These are phyloP conservation scores for Picochlorum sp. DNA, from an alignment of 139 green algal species.

Conservation along the genomic window DNA sequence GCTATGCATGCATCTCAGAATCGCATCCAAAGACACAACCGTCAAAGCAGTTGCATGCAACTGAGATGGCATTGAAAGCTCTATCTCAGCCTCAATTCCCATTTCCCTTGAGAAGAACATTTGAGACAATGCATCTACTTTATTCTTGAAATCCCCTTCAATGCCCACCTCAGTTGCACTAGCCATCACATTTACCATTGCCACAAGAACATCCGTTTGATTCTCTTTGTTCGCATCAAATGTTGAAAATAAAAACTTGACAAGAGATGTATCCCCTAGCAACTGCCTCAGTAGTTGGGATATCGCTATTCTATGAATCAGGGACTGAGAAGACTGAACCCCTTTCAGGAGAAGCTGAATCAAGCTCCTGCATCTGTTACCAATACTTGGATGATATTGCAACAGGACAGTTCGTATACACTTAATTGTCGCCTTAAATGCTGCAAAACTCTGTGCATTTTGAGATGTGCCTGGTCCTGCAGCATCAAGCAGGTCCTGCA, in stretches of 20 bases:
- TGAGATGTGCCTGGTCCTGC: conserved; percentile 25
- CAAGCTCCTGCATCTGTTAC: conserved; percentile 9
- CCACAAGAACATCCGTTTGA: conserved; percentile 28
- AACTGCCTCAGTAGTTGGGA: conserved; percentile 37
- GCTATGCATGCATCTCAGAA: conserved; percentile 39
- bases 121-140: neutral
- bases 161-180: conserved; percentile 22
- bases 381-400: conserved; percentile 26
- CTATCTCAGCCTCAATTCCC: neutral
- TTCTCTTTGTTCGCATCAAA: conserved; percentile 32
- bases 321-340: neutral
- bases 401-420: conserved; percentile 36
- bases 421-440: conserved; percentile 39
- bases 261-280: conserved; percentile 22
- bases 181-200: conserved; percentile 17
- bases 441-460: conserved; percentile 18
- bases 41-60: neutral
- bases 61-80: neutral
- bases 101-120: neutral
- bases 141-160: neutral
- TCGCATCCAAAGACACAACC: conserved; percentile 38
- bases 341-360: conserved; percentile 41
- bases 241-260: conserved; percentile 34
- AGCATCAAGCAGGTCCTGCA: conserved; percentile 36
- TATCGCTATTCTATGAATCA: conserved; percentile 32